These are phyloP conservation scores for Xylariomycetidae sp. DNA, from an alignment of 2,329 filamentous ascomycete genomes.

Conservation along the genomic window DNA sequence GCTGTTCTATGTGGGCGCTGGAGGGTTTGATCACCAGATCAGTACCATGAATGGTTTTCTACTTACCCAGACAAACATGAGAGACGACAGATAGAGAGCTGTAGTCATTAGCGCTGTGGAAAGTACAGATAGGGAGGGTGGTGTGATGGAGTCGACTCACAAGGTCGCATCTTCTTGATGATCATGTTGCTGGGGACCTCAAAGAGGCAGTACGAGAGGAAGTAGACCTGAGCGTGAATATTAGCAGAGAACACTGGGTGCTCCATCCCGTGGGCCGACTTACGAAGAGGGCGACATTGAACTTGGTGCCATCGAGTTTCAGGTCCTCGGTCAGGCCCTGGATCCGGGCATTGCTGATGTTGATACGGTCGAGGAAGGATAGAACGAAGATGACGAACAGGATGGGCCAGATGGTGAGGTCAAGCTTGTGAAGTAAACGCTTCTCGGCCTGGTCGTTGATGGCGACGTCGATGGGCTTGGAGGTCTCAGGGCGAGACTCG, in stretches of 20 bases:
- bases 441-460: slow-evolving; percentile 31
- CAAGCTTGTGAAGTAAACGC: slow-evolving; percentile 35
- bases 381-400: slow-evolving; percentile 38
- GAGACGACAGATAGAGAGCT: slow-evolving; percentile 28
- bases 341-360: slow-evolving; percentile 44
- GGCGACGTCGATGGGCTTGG: too few relatives aligned
- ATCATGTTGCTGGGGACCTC: slow-evolving; percentile 43
- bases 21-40: too few relatives aligned
- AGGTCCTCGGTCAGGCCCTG: slow-evolving; percentile 39
- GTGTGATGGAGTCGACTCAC: slow-evolving; percentile 5
- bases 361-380: slow-evolving; percentile 40
- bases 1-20: too few relatives aligned
- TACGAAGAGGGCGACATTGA: slow-evolving; percentile 38
- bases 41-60: too few relatives aligned
- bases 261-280: slow-evolving; percentile 11
- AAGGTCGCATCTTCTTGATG: slow-evolving; percentile 38
- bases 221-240: slow-evolving; percentile 24
- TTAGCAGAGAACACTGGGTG: slow-evolving; percentile 1
- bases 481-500: too few relatives aligned
- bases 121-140: neutral
- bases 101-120: neutral
- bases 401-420: slow-evolving; percentile 35
- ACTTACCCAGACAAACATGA: slow-evolving; percentile 41
- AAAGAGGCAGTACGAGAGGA: slow-evolving; percentile 38
- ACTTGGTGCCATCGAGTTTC: slow-evolving; percentile 35